A percentile compares a stretch with the other conserved stretches of the same genome.
Evolutionary conservation across 1,139 yeast species (phyloP).

Genomic region (Yamadazyma dushanensis): DNA sequence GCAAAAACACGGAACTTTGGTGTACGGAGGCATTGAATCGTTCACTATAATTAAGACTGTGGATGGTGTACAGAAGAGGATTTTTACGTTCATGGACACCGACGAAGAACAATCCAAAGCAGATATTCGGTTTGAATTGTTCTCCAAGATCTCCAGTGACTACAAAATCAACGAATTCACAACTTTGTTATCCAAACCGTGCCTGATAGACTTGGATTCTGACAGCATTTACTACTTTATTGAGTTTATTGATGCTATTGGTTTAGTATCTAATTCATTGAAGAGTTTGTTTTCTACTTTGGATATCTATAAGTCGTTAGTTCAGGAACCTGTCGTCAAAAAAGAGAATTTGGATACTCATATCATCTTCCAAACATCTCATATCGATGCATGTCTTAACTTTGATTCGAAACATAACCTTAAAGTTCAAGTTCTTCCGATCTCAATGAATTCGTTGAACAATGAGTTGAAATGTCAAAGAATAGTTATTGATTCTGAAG

Average conservation of each 20-base stretch:
- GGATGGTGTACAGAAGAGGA: slow-evolving; percentile 16
- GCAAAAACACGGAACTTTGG: slow-evolving; percentile 39
- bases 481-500: slow-evolving; percentile 21
- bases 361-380: slow-evolving; percentile 36
- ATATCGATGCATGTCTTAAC: slow-evolving; percentile 16
- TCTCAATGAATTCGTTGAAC: slow-evolving; percentile 33
- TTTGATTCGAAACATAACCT: slow-evolving; percentile 15
- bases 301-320: slow-evolving; percentile 11
- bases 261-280: slow-evolving; percentile 17
- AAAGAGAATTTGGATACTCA: slow-evolving; percentile 13
- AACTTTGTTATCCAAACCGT: slow-evolving; percentile 45
- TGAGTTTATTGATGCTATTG: slow-evolving; percentile 17
- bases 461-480: slow-evolving; percentile 32
- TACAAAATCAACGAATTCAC: slow-evolving; percentile 35
- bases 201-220: slow-evolving; percentile 32
- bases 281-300: slow-evolving; percentile 12
- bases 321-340: slow-evolving; percentile 1
- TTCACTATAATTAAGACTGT: slow-evolving; percentile 23
- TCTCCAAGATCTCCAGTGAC: slow-evolving; percentile 24
- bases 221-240: slow-evolving; percentile 9
- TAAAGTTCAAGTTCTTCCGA: slow-evolving; percentile 32
- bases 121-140: slow-evolving; percentile 56
- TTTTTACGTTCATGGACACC: slow-evolving; percentile 22
- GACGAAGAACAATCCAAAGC: slow-evolving; percentile 27
- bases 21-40: slow-evolving; percentile 49